These are phyloP conservation scores for Suhomyces yuchorum DNA, from an alignment of 1,139 yeast genomes.

Conservation along the genomic window DNA sequence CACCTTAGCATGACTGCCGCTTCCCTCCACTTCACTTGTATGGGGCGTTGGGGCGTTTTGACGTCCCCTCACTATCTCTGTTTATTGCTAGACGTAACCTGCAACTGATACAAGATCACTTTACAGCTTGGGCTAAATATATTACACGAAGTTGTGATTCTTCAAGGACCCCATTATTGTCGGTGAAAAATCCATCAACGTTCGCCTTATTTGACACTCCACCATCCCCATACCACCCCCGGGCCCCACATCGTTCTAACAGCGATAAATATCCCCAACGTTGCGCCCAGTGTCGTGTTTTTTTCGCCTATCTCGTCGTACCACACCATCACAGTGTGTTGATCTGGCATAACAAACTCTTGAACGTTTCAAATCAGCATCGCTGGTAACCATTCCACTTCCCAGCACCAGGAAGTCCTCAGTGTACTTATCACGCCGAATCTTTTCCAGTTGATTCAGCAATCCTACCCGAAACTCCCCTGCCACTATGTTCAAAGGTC, in stretches of 20 bases:
- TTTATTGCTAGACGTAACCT: conserved; percentile 4
- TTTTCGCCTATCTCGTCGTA: not conserved
- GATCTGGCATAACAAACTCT: not conserved
- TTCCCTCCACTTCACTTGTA: no score
- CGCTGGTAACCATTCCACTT: not conserved
- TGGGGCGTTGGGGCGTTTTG: not conserved
- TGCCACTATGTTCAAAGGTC: conserved; percentile 39
- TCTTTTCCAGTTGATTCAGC: not conserved
- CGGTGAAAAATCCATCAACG: not conserved
- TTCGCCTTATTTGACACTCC: not conserved
- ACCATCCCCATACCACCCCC: not conserved
- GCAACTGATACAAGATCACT: conserved; percentile 11
- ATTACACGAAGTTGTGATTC: conserved; percentile 2
- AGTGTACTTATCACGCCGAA: not conserved
- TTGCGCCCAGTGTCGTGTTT: not conserved
- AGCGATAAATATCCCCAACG: not conserved
- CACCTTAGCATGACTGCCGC: not conserved
- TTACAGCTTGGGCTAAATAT: conserved; percentile 11
- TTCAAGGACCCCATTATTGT: not conserved
- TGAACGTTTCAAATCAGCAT: not conserved
- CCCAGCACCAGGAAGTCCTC: not conserved
- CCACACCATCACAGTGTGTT: not conserved
- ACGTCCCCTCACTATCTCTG: not conserved
- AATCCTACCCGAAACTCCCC: not conserved
- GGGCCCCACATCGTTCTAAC: not conserved